Evolutionary conservation across 2,329 filamentous ascomycete genomes (phyloP).

Genomic region (Alternaria gaisen): DNA sequence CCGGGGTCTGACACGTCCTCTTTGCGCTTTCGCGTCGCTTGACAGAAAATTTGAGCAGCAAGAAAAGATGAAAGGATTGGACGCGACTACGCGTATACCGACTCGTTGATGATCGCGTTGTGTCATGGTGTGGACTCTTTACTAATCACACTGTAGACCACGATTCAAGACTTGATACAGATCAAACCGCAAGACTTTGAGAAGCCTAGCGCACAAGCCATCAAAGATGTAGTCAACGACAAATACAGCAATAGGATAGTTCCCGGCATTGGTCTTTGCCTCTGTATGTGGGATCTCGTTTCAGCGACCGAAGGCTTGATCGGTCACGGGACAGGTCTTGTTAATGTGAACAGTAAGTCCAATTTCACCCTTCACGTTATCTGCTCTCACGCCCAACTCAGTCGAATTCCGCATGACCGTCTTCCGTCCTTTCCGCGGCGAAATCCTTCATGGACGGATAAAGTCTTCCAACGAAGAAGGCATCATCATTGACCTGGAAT

Average conservation of each 20-base stretch:
- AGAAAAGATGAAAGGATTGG: neutral
- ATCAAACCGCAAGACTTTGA: slow-evolving; percentile 89
- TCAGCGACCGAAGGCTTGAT: slow-evolving; percentile 93
- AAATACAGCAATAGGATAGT: slow-evolving; percentile 99
- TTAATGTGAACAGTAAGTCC: slow-evolving; percentile 85
- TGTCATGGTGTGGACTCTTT: neutral
- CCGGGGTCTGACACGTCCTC: neutral
- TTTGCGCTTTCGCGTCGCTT: neutral
- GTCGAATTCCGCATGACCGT: slow-evolving; percentile 94
- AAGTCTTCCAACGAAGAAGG: slow-evolving; percentile 75
- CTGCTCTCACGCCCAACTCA: slow-evolving; percentile 47
- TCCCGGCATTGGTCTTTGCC: slow-evolving; percentile 91
- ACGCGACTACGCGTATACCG: neutral
- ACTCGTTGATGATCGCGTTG: neutral
- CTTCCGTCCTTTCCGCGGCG: slow-evolving; percentile 94
- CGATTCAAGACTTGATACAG: slow-evolving; percentile 92
- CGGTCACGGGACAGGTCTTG: slow-evolving; percentile 87
- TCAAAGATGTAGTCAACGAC: slow-evolving; percentile 95
- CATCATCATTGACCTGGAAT: slow-evolving; percentile 83
- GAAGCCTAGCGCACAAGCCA: slow-evolving; percentile 81
- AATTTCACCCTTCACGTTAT: neutral
- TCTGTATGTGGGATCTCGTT: slow-evolving; percentile 90
- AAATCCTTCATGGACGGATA: slow-evolving; percentile 88
- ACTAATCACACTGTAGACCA: slow-evolving; percentile 68
- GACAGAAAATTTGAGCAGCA: slow-evolving; percentile 14